Conservation (phyloP, 78 protist genomes). For the Isochrysis galbana region DNA sequence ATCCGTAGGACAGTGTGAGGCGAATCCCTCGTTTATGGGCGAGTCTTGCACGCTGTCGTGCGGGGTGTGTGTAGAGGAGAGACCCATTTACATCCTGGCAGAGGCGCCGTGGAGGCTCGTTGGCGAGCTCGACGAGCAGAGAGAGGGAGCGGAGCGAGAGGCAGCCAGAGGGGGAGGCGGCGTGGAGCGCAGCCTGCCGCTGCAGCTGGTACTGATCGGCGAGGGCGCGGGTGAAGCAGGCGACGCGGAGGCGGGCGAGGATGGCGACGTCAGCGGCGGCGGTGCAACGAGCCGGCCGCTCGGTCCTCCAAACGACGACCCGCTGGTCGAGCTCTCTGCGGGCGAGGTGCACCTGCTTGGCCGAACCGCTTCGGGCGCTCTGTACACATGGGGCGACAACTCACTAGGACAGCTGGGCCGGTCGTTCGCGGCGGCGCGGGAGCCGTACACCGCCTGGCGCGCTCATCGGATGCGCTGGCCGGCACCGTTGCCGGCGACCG, state of each 20-base stretch:
- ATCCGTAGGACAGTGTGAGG: neutral
- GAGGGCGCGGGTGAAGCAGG: too few species aligned
- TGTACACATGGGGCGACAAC: neutral
- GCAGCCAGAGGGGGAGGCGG: neutral
- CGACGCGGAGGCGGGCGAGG: too few species aligned
- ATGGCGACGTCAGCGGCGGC: too few species aligned
- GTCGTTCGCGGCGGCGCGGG: neutral
- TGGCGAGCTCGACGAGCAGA: too few species aligned
- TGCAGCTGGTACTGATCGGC: neutral
- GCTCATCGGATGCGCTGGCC: neutral
- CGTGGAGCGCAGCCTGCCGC: neutral
- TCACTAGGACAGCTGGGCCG: neutral
- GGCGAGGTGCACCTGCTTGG: neutral
- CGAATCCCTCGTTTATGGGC: neutral
- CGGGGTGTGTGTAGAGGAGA: neutral
- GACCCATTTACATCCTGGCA: too few species aligned
- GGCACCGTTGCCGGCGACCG: neutral
- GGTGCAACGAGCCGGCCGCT: neutral
- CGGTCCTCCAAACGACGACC: neutral
- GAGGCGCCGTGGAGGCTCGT: neutral
- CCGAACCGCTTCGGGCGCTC: neutral
- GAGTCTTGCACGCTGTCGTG: neutral
- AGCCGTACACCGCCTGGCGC: neutral
- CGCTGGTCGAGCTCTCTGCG: neutral
- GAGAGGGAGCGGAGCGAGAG: too few species aligned